Evolutionary conservation across 2,329 filamentous ascomycete genomes (phyloP).

Genomic region (Claviceps maximensis): DNA sequence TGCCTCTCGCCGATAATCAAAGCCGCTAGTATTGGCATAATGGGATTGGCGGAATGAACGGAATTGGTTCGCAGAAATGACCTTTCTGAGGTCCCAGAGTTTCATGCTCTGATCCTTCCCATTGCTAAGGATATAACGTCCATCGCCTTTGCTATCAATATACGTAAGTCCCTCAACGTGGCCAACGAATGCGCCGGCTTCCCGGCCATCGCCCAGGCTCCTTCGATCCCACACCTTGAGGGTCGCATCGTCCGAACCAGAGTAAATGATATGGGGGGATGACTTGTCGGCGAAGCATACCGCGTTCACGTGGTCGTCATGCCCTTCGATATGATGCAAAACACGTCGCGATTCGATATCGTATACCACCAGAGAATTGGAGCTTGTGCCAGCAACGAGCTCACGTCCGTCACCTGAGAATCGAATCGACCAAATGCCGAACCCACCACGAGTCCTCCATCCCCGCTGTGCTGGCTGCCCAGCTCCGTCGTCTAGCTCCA

Average conservation of each 20-base stretch:
- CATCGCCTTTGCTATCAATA: slow-evolving; percentile 57
- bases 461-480: slow-evolving; percentile 12
- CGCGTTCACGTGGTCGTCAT: slow-evolving; percentile 84
- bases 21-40: slow-evolving; percentile 42
- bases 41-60: slow-evolving; percentile 40
- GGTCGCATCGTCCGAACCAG: slow-evolving; percentile 85
- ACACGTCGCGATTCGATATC: slow-evolving; percentile 73
- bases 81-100: slow-evolving; percentile 87
- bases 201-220: slow-evolving; percentile 73
- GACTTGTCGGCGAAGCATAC: slow-evolving; percentile 86
- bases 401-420: slow-evolving; percentile 88
- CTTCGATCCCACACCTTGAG: slow-evolving; percentile 94
- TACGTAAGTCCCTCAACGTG: slow-evolving; percentile 56
- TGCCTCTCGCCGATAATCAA: slow-evolving; percentile 60
- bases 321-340: slow-evolving; percentile 63
- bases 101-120: slow-evolving; percentile 96
- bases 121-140: slow-evolving; percentile 79
- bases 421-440: slow-evolving; percentile 75
- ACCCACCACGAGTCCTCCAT: slow-evolving; percentile 20
- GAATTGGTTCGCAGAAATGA: slow-evolving; percentile 60
- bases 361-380: slow-evolving; percentile 72
- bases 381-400: slow-evolving; percentile 77
- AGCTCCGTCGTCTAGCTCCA: slow-evolving; percentile 46
- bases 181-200: slow-evolving; percentile 52
- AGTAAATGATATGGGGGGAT: slow-evolving; percentile 89